Conservation (phyloP, 1,284 basidiomycete genomes). For the Pseudozyma sp. region DNA sequence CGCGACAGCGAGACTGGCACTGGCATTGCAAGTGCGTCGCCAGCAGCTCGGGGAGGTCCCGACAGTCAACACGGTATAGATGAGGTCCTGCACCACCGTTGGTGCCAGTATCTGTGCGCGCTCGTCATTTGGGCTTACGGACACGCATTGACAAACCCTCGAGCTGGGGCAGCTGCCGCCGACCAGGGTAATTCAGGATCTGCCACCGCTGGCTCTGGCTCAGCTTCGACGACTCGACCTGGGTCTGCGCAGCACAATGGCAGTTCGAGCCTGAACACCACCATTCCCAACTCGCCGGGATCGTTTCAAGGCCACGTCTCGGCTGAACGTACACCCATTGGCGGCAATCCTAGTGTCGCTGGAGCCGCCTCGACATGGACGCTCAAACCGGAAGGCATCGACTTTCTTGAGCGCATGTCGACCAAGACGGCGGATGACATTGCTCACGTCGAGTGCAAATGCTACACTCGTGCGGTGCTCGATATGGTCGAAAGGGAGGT, state of each 20-base stretch:
- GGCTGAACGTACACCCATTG: slow-evolving; percentile 29
- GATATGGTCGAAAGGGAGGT: slow-evolving; percentile 55
- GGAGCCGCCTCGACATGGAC: slow-evolving; percentile 3
- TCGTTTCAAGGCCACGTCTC: slow-evolving; percentile 29
- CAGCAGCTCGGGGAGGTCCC: slow-evolving; percentile 18
- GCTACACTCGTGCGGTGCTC: slow-evolving; percentile 44
- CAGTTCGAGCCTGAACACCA: not conserved
- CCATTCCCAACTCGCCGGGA: slow-evolving; percentile 24
- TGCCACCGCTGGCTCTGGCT: not conserved
- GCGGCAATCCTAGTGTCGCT: slow-evolving; percentile 1
- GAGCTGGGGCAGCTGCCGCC: slow-evolving; percentile 7
- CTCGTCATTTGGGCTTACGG: slow-evolving; percentile 57
- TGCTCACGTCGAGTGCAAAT: slow-evolving; percentile 48
- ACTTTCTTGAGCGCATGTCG: slow-evolving; percentile 49
- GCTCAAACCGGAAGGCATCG: slow-evolving; percentile 41
- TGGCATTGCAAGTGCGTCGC: not conserved
- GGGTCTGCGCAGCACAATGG: slow-evolving; percentile 25
- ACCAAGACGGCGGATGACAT: slow-evolving; percentile 48
- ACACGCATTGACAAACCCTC: slow-evolving; percentile 46
- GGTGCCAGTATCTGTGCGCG: slow-evolving; percentile 55
- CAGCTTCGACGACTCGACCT: slow-evolving; percentile 10
- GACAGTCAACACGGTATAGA: slow-evolving; percentile 44
- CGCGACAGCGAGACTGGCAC: slow-evolving; percentile 17
- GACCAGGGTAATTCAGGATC: slow-evolving; percentile 1
- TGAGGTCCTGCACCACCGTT: slow-evolving; percentile 54